Base-by-base conservation (phyloP, 192 early-diverging fungal genomes). In the Entrophospora sp. region DNA sequence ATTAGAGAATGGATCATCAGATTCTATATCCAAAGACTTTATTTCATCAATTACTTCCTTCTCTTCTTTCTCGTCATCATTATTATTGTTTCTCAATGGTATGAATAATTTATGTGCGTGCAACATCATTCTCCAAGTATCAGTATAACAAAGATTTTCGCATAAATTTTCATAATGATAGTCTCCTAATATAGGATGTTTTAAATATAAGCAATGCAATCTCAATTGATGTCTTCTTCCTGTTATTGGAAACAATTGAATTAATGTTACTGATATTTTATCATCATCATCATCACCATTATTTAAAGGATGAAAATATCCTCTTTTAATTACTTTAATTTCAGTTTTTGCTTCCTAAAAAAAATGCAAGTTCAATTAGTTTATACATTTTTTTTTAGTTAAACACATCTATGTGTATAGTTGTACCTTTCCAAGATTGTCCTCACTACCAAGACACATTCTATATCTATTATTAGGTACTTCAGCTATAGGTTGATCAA, bases 51-150 rank as follows among this genome's bases (percentile, higher is more conserved):
- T n/a, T n/a, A n/a, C n/a, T n/a, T n/a, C n/a, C n/a, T n/a, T n/a
- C n/a, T n/a, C n/a, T n/a, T n/a, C n/a, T n/a, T n/a, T n/a, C n/a
- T n/a, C n/a, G n/a, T n/a, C n/a, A n/a, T n/a, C n/a, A n/a, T n/a
- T n/a, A n/a, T n/a, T n/a, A n/a, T n/a, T 75, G n/a, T n/a, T n/a
- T n/a, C n/a, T n/a, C n/a, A n/a, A n/a, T n/a, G n/a, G n/a, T n/a
- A n/a, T n/a, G n/a, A n/a, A n/a, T n/a, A n/a, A n/a, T n/a, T n/a
- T n/a, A n/a, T n/a, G n/a, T n/a, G n/a, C n/a, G n/a, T n/a, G 73
- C 35, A 75, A 28, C 73, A 75, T 75, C 73, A 75, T 75, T 10
- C 73, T 65, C 27, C 56, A 68, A 4, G 69, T 71, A 27, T 75
- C 67, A 1, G 73, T 71, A 32, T 69, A 75, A 18, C 28, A 14